Base-by-base conservation (phyloP, 2,329 filamentous ascomycete species). In the Colletotrichum sp. region DNA sequence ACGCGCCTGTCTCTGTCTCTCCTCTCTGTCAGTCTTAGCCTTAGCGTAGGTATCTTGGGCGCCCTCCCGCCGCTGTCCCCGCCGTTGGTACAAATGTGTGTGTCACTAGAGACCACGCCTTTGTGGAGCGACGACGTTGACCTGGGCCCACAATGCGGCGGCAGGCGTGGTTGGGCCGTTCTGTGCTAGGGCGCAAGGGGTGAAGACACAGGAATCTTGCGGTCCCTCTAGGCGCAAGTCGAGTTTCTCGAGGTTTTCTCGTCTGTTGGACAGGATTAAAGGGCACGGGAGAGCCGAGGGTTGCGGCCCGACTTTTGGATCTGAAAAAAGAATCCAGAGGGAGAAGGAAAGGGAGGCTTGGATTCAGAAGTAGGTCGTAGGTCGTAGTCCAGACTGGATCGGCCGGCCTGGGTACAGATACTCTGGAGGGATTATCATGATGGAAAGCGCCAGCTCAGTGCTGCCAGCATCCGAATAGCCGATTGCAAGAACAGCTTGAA, bases 211-310 rank as follows among this genome's bases (percentile, higher is more conserved):
- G 74, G 70, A 76, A 76, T 76, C 16, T 60, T 15, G 34, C n/a
- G 24, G 63, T 63, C 57, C 59, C 34, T 52, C 74, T 73, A 65
- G 71, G 70, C 59, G 74, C 65, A 74, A 73, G 21, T 59, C 71
- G 74, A 72, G 60, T 60, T 49, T 74, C 64, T 74, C 71, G 59
- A 65, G 39, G 34, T 65, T 57, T 39, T 52, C 57, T 4, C 21
- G 57, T 70, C 60, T 72, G 74, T 76, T 76, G 74, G 74, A 74
- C 59, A 74, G 64, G 74, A 76, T 65, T 55, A 57, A 76, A 76
- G 74, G 74, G 74, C 55, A 69, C 49, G 57, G 65, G 15, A 44
- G 26, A 74, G 57, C 64, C 70, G 71, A 69, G 71, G 32, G 28
- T 67, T 44, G 30, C 73, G 69, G 36, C 57, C 32, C 52, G 59